Conservation (phyloP, 176 grass and related monocot genomes). For the Zea luxurians region DNA sequence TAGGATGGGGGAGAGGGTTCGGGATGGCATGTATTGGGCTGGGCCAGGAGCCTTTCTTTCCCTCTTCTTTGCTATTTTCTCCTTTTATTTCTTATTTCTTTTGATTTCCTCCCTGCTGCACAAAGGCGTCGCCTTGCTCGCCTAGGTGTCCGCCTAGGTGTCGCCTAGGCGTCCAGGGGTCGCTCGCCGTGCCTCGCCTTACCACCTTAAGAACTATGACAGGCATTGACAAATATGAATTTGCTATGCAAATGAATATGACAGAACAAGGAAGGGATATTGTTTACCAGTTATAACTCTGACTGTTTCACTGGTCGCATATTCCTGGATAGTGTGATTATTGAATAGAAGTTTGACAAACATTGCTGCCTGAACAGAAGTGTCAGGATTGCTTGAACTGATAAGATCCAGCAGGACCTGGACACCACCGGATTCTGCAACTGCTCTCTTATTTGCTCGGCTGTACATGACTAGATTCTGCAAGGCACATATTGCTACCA, state of each 20-base stretch:
- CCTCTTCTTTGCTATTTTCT: too few relatives aligned
- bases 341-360: conserved; percentile 98
- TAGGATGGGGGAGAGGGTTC: too few relatives aligned
- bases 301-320: conserved; percentile 97
- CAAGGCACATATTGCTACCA: conserved; percentile 95
- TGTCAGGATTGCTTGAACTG: conserved; percentile 99
- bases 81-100: too few relatives aligned
- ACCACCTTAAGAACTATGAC: too few relatives aligned
- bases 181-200: too few relatives aligned
- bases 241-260: background rate
- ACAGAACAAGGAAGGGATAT: conserved; percentile 27
- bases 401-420: conserved; percentile 97
- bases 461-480: conserved; percentile 99
- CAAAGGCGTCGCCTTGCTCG: too few relatives aligned
- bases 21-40: too few relatives aligned
- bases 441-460: conserved; percentile 95
- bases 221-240: background rate
- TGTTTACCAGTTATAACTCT: conserved; percentile 93
- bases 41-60: too few relatives aligned
- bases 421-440: conserved; percentile 98
- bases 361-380: conserved; percentile 98
- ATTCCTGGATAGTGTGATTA: conserved; percentile 99
- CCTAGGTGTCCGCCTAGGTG: too few relatives aligned
- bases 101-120: too few relatives aligned
- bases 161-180: too few relatives aligned